phyloP scores from a whole-genome alignment of 306 rosid genomes.

The Medicago lupulina region DNA sequence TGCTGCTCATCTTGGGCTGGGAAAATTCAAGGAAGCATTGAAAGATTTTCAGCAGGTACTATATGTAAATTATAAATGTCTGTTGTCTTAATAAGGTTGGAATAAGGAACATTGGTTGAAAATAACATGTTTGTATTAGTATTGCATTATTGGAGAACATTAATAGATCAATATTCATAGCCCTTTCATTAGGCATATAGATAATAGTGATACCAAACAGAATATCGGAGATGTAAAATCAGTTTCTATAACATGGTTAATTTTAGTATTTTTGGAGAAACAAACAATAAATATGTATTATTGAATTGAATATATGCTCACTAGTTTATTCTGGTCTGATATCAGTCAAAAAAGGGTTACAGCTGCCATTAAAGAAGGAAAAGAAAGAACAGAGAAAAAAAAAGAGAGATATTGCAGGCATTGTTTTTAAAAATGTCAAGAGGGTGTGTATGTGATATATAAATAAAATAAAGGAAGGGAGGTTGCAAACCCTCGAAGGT shows the following conservation, averaged over 20 bases:
- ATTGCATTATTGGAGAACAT: constrained; percentile 18
- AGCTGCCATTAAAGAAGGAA: background rate
- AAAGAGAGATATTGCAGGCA: background rate
- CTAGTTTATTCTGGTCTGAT: background rate
- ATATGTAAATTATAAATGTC: constrained; percentile 18
- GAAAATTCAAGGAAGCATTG: constrained; percentile 94
- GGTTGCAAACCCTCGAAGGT: background rate
- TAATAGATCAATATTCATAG: background rate
- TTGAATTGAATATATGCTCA: background rate
- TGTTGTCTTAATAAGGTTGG: constrained; percentile 11
- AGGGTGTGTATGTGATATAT: background rate
- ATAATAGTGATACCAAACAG: constrained; percentile 10
- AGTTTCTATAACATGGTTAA: background rate
- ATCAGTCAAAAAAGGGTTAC: background rate
- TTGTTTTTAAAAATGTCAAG: background rate
- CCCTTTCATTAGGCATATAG: constrained; percentile 13
- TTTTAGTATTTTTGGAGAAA: background rate
- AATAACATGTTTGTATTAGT: constrained; percentile 24
- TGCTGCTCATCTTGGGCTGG: constrained; percentile 90
- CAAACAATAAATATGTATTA: background rate
- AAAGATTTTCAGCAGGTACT: constrained; percentile 94
- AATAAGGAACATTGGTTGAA: constrained; percentile 5
- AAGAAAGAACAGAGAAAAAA: background rate
- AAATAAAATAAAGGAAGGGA: background rate
- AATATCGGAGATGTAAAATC: background rate